A percentile compares a stretch with the other conserved stretches of the same genome.
phyloP scores from a whole-genome alignment of 169 alveolate genomes.

The Plasmodium billcollinsi region DNA sequence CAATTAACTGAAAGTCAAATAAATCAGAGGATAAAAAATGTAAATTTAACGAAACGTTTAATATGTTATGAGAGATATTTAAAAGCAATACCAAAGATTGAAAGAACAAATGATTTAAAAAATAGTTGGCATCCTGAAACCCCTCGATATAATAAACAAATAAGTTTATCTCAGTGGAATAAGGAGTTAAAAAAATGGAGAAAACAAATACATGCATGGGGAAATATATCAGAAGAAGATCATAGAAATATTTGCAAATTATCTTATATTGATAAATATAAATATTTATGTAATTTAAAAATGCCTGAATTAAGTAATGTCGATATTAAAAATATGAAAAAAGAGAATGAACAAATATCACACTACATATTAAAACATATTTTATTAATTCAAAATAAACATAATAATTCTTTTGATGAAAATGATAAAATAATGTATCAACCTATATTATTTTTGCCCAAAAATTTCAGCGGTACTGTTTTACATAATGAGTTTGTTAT shows the following conservation, averaged over 20 bases:
- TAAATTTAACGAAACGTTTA: constrained; percentile 82
- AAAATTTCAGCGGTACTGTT: constrained; percentile 63
- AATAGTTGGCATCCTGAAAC: constrained; percentile 85
- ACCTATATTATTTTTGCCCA: constrained; percentile 62
- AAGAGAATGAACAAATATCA: constrained; percentile 29
- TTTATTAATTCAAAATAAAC: constrained; percentile 36
- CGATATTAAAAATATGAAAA: constrained; percentile 73
- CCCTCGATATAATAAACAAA: constrained; percentile 79
- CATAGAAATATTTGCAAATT: constrained; percentile 66
- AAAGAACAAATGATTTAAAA: constrained; percentile 71
- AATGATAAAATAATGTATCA: constrained; percentile 12
- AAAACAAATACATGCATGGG: constrained; percentile 82
- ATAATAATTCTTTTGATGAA: background rate
- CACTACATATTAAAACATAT: constrained; percentile 29
- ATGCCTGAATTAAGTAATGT: constrained; percentile 71
- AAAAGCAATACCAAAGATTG: constrained; percentile 80
- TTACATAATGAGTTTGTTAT: constrained; percentile 41
- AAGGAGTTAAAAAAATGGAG: constrained; percentile 83
- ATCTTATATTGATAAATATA: constrained; percentile 67
- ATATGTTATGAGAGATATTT: constrained; percentile 80
- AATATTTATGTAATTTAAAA: constrained; percentile 76
- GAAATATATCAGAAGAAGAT: constrained; percentile 53
- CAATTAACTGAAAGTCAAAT: constrained; percentile 42
- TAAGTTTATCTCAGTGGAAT: constrained; percentile 85
- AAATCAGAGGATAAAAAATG: constrained; percentile 79